Evolutionary conservation across 345 rosid species (phyloP), one percentile per base, ranked within the genome.

Genomic region (Dimocarpus longan): DNA sequence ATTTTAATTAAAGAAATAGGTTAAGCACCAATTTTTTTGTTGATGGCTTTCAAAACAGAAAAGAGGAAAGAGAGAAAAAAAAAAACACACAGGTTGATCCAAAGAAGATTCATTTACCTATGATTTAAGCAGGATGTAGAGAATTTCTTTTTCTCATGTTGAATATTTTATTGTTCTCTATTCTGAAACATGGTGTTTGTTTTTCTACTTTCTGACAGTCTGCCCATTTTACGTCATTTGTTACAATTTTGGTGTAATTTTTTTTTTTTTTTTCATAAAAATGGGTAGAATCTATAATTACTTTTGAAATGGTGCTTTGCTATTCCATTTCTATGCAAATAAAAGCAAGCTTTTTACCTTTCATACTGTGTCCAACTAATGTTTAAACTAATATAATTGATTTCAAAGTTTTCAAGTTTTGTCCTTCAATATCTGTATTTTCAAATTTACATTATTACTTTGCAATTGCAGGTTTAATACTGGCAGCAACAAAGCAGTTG

Each of bases 401-500:
- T 70, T 24, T 24, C 39, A 48, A 26, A 70, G 39, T 44, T 2
- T 19, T 42, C n/a, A 66, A 21, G 0, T 67, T 64, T 7, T 37
- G 5, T 69, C 60, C 66, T 72, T 18, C 3, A 26, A 26, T 52
- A 50, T 83, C 73, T 74, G 72, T 19, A 69, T 24, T 78, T 71
- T 80, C 63, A 56, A 67, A 19, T 18, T 19, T 15, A 66, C 22
- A 43, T 50, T 28, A 74, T 66, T 44, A 56, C 62, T 19, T 66
- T 77, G 59, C 28, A 10, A 79, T 74, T 84, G 78, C 83, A 95
- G 98, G 98, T 76, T 85, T 95, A 72, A 88, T 95, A 79, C 78
- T 91, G 87, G 94, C 98, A 24, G 94, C 98, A 42, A 87, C 84
- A 52, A 89, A 88, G 76, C 82, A 91, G 81, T 86, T 92, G 87